Evolutionary conservation across 108 stramenopile species (phyloP), one percentile per base, ranked within the genome.

Genomic region (Nitzschia inconspicua): DNA sequence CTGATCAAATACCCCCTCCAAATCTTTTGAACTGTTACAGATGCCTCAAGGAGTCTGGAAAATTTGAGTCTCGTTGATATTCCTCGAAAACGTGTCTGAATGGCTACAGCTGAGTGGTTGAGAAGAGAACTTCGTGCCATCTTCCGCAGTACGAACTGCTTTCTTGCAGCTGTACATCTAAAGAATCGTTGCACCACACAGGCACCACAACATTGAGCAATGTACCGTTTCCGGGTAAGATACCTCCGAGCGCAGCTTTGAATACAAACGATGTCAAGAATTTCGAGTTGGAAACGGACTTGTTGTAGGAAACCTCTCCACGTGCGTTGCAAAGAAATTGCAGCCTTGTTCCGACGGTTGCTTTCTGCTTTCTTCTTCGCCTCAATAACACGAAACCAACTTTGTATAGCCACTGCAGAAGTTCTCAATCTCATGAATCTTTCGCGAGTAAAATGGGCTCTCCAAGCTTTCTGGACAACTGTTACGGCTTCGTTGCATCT

Each of bases 261-360:
- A 50, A 60, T 32, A 32, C 55, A 57, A 27, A 66, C 58, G 28
- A 82, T 68, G 16, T 75, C 71, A 18, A 80, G 50, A 40, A 80
- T 11, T 47, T 49, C 51, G 20, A 69, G 28, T 26, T 65, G 47
- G 60, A 57, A 70, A 36, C 51, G 36, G 32, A 66, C 23, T 44
- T 60, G 55, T 28, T n/a, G 28, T 43, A 27, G 30, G 31, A 65
- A 56, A 46, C 23, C 44, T 57, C 68, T 59, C 72, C 60, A 74
- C 4, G 48, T 29, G 3, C 49, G 35, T 42, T 79, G 78, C 3
- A 79, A 63, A 18, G 20, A 4, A 37, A 48, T 62, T 13, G 77
- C 77, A 50, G 67, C 48, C n/a, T 27, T 28, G 10, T 23, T 48
- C 35, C 22, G 24, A 39, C 23, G 19, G 47, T 20, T 34, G 48